A percentile compares a stretch with the other conserved stretches of the same genome.
Conservation (phyloP, 306 rosid species). For the Spatholobus suberectus region DNA sequence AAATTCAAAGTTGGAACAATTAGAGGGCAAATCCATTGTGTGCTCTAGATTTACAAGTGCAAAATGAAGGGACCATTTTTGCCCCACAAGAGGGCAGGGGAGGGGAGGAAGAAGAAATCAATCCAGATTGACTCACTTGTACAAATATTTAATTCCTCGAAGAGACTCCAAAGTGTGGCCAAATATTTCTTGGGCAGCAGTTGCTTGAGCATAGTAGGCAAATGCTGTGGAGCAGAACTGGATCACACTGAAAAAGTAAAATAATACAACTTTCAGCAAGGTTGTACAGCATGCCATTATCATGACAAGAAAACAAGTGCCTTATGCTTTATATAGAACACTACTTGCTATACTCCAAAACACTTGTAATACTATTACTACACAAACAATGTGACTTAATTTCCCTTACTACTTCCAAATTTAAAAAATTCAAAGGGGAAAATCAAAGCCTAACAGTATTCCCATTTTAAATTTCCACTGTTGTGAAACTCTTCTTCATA, state of each 20-base stretch:
- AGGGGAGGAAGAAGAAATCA: conserved; percentile 23
- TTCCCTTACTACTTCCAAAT: background rate
- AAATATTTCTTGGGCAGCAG: conserved; percentile 98
- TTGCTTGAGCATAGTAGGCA: conserved; percentile 99
- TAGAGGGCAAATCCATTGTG: background rate
- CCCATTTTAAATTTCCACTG: background rate
- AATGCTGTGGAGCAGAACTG: conserved; percentile 99
- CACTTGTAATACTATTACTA: background rate
- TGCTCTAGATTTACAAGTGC: conserved; percentile 19
- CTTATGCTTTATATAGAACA: background rate
- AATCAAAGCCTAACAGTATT: conserved; percentile 22
- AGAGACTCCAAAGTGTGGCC: conserved; percentile 96
- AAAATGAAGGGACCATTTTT: background rate
- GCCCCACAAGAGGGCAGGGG: background rate
- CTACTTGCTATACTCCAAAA: background rate
- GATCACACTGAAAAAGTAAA: conserved; percentile 77
- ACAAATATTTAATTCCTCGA: conserved; percentile 90
- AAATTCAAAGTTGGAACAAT: conserved; percentile 9
- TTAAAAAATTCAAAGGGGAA: background rate
- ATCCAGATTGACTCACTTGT: conserved; percentile 76
- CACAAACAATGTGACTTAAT: background rate
- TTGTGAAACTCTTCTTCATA: background rate
- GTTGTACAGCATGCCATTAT: conserved; percentile 10
- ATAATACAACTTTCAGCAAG: conserved; percentile 40
- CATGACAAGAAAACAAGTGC: conserved; percentile 7